Conservation (phyloP, 257 asterid genomes). For the Jaltomata sinuosa region DNA sequence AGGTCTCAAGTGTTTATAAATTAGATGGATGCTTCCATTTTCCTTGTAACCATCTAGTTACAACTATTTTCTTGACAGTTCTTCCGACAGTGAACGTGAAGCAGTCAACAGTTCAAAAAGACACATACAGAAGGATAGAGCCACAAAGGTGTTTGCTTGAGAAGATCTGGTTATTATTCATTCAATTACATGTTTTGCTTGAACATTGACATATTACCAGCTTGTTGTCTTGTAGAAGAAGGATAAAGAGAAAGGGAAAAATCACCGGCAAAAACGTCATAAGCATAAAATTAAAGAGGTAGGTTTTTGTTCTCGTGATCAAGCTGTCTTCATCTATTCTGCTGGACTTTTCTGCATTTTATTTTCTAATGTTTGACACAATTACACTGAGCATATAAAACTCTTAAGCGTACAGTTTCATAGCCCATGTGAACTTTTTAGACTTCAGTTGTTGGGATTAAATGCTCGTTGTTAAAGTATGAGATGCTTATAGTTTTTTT, state of each 20-base stretch:
- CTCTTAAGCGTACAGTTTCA: not conserved
- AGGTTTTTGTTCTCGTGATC: slow-evolving; percentile 11
- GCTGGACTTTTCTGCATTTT: not conserved
- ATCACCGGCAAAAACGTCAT: slow-evolving; percentile 50
- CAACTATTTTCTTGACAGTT: slow-evolving; percentile 23
- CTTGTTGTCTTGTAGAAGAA: slow-evolving; percentile 45
- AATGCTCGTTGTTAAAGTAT: not conserved
- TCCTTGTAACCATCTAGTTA: not conserved
- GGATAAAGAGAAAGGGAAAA: slow-evolving; percentile 64
- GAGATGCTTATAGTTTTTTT: slow-evolving; percentile 55
- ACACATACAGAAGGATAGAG: slow-evolving; percentile 52
- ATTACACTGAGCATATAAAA: not conserved
- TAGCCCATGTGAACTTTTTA: not conserved
- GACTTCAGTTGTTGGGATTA: not conserved
- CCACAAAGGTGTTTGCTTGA: slow-evolving; percentile 48
- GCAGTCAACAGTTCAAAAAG: slow-evolving; percentile 50
- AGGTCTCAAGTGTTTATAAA: not conserved
- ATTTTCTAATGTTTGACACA: not conserved
- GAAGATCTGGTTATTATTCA: not conserved
- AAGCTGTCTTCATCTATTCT: not conserved
- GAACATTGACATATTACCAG: slow-evolving; percentile 4
- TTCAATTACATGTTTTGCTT: not conserved
- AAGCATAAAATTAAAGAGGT: slow-evolving; percentile 81
- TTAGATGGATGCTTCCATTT: not conserved
- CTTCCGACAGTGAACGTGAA: slow-evolving; percentile 60